Base-by-base conservation (phyloP, 306 rosid genomes). In the Ochetophila trinervis region DNA sequence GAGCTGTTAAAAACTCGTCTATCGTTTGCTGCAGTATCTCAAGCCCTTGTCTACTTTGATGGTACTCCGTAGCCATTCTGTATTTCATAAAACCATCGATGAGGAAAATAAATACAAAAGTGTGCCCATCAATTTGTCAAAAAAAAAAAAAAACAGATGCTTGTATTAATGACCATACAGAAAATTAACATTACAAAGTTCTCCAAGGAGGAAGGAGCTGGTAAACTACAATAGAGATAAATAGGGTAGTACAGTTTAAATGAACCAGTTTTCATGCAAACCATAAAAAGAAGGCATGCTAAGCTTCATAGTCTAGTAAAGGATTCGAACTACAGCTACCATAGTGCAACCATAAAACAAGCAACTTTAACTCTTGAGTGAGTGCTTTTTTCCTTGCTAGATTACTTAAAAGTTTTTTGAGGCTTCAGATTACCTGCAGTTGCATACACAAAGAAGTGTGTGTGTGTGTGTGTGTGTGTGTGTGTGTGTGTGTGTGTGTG, bases 61-160 rank as follows among this genome's bases (percentile, higher is more conserved):
- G 88, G 82, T 79, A 86, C 65, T 87, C 83, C 51, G 40, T 54
- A 45, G 87, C 98, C 98, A 93, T 69, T 89, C 98, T 92, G 91
- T 35, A 61, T 67, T 73, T 79, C 40, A 44, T 69, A 45, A 67
- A 63, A 66, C 57, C 13, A 48, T 23, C 36, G 73, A 37, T 75
- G 69, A 78, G 53, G 54, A 74, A 76, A 52, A 67, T 19, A 67
- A 13, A 37, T 47, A 60, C 23, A 53, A 47, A 50, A 8, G 54
- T 1, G 16, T 16, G 8, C 21, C 18, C 21, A 50, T 19, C 8
- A 16, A 16, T 17, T 16, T 6, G 9, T 50, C 32, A 27, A 50
- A 50, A 50, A 14, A 27, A 50, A 50, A 50, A 14, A 0, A 34
- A 59, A 37, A 37, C 5, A 37, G 5, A 7, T 7, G 44, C 11